phyloP scores from a whole-genome alignment of 805 yeast species.

The Barnettozyma botsteinii region DNA sequence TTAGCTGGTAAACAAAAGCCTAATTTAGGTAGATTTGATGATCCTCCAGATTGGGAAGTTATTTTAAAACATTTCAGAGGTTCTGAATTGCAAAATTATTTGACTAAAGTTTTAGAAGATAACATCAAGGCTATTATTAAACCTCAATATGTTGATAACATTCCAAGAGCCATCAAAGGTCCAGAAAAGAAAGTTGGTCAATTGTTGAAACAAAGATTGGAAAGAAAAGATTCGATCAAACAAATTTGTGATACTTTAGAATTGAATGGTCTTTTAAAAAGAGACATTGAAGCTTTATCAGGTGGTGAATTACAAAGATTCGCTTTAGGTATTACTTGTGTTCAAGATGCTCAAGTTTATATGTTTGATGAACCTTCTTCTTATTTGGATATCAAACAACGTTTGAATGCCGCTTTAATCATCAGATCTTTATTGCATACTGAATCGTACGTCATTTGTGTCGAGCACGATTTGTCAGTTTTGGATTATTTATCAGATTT shows the following conservation, averaged over 20 bases:
- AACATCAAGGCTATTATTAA: conserved; percentile 94
- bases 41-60: conserved; percentile 97
- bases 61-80: conserved; percentile 91
- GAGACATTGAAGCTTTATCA: conserved; percentile 86
- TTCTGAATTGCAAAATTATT: conserved; percentile 92
- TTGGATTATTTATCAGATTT: conserved; percentile 95
- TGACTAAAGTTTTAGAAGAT: conserved; percentile 91
- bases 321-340: conserved; percentile 96
- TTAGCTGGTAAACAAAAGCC: conserved; percentile 98
- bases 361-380: conserved; percentile 99
- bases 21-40: conserved; percentile 87
- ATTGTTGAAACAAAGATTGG: conserved; percentile 68
- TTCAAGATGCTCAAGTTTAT: conserved; percentile 90
- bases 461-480: conserved; percentile 97
- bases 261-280: conserved; percentile 64
- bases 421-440: conserved; percentile 80
- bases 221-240: conserved; percentile 61
- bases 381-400: conserved; percentile 96
- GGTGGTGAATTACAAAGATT: conserved; percentile 99
- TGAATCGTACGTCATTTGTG: conserved; percentile 85
- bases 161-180: conserved; percentile 93
- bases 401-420: conserved; percentile 94
- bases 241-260: conserved; percentile 66
- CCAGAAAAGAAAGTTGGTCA: conserved; percentile 83
- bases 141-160: conserved; percentile 97